Percentiles rank a stretch among this genome's conserved stretches.
phyloP scores from a whole-genome alignment of 352 stramenopile species.

The Pythium aquatile region DNA sequence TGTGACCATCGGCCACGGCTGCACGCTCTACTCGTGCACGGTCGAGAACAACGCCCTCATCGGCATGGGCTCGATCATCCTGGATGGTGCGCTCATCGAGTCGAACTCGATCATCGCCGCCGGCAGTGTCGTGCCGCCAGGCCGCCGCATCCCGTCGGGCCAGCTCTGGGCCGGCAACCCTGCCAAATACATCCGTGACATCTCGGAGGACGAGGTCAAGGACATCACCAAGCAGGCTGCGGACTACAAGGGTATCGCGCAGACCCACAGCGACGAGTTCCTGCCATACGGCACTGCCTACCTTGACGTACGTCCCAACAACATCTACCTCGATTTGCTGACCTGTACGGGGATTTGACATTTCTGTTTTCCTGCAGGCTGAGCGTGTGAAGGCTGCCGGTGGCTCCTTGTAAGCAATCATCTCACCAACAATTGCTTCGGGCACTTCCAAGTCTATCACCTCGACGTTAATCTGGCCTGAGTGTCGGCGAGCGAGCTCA shows the following conservation, averaged over 20 bases:
- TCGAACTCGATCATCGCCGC: slow-evolving; percentile 94
- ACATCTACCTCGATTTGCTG: no score
- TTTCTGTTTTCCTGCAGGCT: slow-evolving; percentile 26
- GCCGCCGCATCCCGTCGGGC: slow-evolving; percentile 85
- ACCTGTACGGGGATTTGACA: background rate
- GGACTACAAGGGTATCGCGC: slow-evolving; percentile 83
- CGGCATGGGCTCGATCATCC: slow-evolving; percentile 94
- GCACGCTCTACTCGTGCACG: slow-evolving; percentile 96
- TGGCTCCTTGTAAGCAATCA: slow-evolving; percentile 62
- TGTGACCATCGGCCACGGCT: slow-evolving; percentile 94
- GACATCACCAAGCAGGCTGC: slow-evolving; percentile 85
- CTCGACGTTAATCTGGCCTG: slow-evolving; percentile 12
- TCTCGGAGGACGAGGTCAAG: slow-evolving; percentile 92
- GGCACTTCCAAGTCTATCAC: slow-evolving; percentile 10
- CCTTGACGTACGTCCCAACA: slow-evolving; percentile 50
- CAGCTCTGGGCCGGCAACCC: slow-evolving; percentile 97
- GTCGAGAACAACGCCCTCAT: slow-evolving; percentile 96
- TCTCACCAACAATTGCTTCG: slow-evolving; percentile 10
- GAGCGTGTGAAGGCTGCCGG: slow-evolving; percentile 85
- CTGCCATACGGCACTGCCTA: slow-evolving; percentile 88
- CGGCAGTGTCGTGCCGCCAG: slow-evolving; percentile 91
- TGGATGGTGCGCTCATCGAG: slow-evolving; percentile 91
- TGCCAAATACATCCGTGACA: slow-evolving; percentile 91
- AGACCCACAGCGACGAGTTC: slow-evolving; percentile 89
- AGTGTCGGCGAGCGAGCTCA: slow-evolving; percentile 1